Conservation (phyloP, 495 filamentous ascomycete genomes). For the Xylaria nigripes region DNA sequence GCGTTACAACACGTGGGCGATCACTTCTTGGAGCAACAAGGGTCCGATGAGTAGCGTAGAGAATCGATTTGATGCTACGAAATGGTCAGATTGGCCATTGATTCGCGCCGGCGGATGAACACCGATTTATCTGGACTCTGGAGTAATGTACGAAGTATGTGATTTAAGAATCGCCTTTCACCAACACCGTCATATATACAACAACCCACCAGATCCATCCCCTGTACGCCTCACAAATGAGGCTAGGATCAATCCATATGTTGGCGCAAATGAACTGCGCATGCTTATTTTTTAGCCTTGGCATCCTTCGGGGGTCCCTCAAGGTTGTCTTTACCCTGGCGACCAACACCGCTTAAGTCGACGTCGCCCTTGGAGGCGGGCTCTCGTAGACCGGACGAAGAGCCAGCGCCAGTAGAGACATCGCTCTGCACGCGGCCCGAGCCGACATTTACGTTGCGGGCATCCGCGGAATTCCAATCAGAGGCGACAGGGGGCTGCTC, state of each 20-base stretch:
- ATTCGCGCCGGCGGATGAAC: too few species aligned
- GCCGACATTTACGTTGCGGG: constrained; percentile 58
- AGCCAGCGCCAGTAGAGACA: constrained; percentile 43
- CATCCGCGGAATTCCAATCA: constrained; percentile 66
- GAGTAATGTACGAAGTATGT: too few species aligned
- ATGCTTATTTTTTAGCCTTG: constrained; percentile 19
- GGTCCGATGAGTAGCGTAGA: too few species aligned
- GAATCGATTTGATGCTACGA: too few species aligned
- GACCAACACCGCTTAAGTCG: constrained; percentile 44
- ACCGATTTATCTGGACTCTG: too few species aligned
- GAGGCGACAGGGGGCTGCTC: constrained; percentile 63
- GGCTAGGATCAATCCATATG: not conserved
- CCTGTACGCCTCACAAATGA: too few species aligned
- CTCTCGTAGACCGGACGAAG: constrained; percentile 49
- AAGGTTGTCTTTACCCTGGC: constrained; percentile 47
- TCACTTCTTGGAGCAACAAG: too few species aligned
- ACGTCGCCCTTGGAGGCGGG: constrained; percentile 50
- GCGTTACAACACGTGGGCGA: too few species aligned
- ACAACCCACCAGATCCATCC: too few species aligned
- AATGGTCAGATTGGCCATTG: too few species aligned
- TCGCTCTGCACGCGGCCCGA: constrained; percentile 48
- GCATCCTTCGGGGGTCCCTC: constrained; percentile 47
- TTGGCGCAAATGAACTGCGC: not conserved
- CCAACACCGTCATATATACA: too few species aligned
- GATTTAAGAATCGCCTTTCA: too few species aligned